These are phyloP conservation scores for Neophaeococcomyces aloes DNA, from an alignment of 2,329 filamentous ascomycete species.

Conservation along the genomic window DNA sequence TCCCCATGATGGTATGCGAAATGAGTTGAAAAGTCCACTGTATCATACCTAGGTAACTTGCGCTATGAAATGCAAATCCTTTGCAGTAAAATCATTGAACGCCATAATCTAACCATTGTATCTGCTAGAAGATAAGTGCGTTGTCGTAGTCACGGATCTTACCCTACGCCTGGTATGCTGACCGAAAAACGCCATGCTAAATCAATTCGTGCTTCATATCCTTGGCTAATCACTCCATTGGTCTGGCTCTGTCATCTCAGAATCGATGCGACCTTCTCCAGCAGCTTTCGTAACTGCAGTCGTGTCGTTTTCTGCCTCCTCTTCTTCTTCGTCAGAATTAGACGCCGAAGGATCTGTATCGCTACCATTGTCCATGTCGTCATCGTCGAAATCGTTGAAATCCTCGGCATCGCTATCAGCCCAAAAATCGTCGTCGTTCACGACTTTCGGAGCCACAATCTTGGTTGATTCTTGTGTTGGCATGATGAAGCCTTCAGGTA, in stretches of 20 bases:
- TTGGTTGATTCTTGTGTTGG: slow-evolving; percentile 59
- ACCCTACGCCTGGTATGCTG: no score
- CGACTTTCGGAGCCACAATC: slow-evolving; percentile 43
- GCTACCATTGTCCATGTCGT: slow-evolving; percentile 38
- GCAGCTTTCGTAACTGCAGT: slow-evolving; percentile 22
- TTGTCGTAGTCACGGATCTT: no score
- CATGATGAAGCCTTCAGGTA: slow-evolving; percentile 71
- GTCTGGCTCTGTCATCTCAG: slow-evolving; percentile 20
- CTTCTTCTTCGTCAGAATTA: no score
- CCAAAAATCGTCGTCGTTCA: slow-evolving; percentile 75
- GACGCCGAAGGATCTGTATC: slow-evolving; percentile 16
- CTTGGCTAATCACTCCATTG: slow-evolving; percentile 8
- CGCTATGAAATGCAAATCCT: no score
- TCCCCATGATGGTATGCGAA: no score
- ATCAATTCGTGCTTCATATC: not conserved
- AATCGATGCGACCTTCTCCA: slow-evolving; percentile 14
- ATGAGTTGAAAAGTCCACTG: no score
- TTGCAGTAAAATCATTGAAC: no score
- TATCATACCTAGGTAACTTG: no score
- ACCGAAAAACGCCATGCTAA: not conserved
- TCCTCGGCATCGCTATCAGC: slow-evolving; percentile 61
- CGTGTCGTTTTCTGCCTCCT: no score
- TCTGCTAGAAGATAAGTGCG: no score
- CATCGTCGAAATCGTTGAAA: slow-evolving; percentile 34
- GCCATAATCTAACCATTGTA: no score